Evolutionary conservation across 805 yeast species (phyloP).

Genomic region (Hanseniaspora valbyensis): DNA sequence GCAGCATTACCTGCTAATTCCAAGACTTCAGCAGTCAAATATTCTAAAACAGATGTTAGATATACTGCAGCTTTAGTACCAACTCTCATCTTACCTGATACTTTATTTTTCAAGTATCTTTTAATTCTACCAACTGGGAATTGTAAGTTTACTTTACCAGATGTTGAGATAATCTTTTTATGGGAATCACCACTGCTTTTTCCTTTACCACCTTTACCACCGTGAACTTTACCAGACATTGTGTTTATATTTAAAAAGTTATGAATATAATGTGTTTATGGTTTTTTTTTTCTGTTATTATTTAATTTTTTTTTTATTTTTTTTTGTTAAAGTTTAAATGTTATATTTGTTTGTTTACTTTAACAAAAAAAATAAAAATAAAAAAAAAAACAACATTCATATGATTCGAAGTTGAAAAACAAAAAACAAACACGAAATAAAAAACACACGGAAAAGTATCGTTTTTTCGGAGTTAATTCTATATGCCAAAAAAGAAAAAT

Average conservation of each 20-base stretch:
- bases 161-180: conserved; percentile 63
- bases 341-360: neutral
- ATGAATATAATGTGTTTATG: neutral
- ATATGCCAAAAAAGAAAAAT: too few species aligned
- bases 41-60: conserved; percentile 89
- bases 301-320: neutral
- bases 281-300: neutral
- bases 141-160: conserved; percentile 88
- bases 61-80: conserved; percentile 95
- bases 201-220: conserved; percentile 93
- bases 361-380: neutral
- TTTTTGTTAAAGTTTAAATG: too few species aligned
- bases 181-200: conserved; percentile 43
- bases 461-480: too few species aligned
- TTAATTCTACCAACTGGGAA: conserved; percentile 99
- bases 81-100: conserved; percentile 74
- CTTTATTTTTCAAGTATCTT: conserved; percentile 84
- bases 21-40: conserved; percentile 90
- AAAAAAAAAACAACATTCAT: neutral
- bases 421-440: neutral
- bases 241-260: conserved; percentile 8
- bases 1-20: conserved; percentile 99
- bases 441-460: too few species aligned
- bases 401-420: neutral
- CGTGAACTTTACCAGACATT: conserved; percentile 94